Conservation (phyloP, 805 yeast genomes). For the Saccharomycopsis sp. region DNA sequence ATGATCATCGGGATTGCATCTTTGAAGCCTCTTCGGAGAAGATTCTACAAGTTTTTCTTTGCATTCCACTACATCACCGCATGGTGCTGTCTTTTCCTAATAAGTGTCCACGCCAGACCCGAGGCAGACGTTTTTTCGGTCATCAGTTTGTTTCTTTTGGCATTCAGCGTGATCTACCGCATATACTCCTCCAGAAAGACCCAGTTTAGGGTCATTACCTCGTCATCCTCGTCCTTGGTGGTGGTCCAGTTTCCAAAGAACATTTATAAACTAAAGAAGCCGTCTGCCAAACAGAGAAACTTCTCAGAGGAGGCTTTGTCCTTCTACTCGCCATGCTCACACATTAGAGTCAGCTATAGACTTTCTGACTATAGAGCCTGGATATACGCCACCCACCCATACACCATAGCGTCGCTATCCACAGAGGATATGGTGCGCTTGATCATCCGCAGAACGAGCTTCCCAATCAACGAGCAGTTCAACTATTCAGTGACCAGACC, state of each 20-base stretch:
- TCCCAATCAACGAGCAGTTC: conserved; percentile 28
- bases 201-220: conserved; percentile 20
- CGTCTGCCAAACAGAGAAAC: not conserved
- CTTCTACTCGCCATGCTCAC: conserved; percentile 47
- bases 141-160: conserved; percentile 28
- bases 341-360: conserved; percentile 42
- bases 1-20: conserved; percentile 39
- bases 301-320: conserved; percentile 23
- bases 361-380: conserved; percentile 36
- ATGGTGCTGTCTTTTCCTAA: conserved; percentile 37
- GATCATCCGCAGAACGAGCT: conserved; percentile 40
- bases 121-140: conserved; percentile 39
- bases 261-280: not conserved
- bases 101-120: conserved; percentile 65
- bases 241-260: conserved; percentile 23
- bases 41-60: conserved; percentile 48
- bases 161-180: conserved; percentile 34
- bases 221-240: conserved; percentile 23
- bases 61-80: conserved; percentile 47
- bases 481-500: conserved; percentile 35
- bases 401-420: conserved; percentile 45
- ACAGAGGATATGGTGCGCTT: conserved; percentile 37
- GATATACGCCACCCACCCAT: conserved; percentile 62
- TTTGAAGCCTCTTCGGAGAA: conserved; percentile 41
- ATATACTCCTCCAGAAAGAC: conserved; percentile 22